Base-by-base conservation (phyloP, 2,329 filamentous ascomycete genomes). In the Trichophyton benhamiae region DNA sequence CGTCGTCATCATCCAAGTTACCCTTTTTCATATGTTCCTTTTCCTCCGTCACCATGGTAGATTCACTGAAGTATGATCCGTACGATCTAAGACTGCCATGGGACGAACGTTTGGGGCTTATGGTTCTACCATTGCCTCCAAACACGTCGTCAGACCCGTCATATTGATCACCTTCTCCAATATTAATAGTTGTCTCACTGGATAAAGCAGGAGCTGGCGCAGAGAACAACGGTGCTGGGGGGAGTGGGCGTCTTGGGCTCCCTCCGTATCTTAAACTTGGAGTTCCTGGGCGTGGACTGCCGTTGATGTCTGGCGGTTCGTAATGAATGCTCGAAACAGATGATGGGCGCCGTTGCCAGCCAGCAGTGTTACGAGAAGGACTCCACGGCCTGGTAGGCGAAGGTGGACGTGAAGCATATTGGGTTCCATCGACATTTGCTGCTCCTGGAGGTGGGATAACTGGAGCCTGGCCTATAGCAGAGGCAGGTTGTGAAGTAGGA, bases 211-310 rank as follows among this genome's bases (percentile, higher is more conserved):
- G 49, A 64, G 72, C 78, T 3, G 80, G 78, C 7, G 75, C 79
- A 1, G 87, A 83, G 70, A 96, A 97, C 7, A 96, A 78, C 3
- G 94, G 94, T 33, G 91, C 89, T 0, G 91, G 90, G 2, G 94
- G 94, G 36, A 97, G 79, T 2, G 92, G 92, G 61, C 92, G 83
- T 67, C 90, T 84, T 9, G 91, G 89, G 70, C 90, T 95, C 2
- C 91, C 88, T 20, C 91, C 88, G 72, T 97, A 96, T 71, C 85
- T 82, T 1, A 90, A 92, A 0, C 91, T 91, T 1, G 92, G 91
- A 0, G 92, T 96, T 3, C 92, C 92, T 1, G 94, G 92, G 62
- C 94, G 80, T 5, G 94, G 91, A 64, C 84, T 91, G 57, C 94
- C 94, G 69, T 97, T 92, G 63, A 97, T 76, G 67, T 96, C 91